Evolutionary conservation across 2,329 filamentous ascomycete genomes (phyloP).

Genomic region (Paraphaeosphaeria minitans): DNA sequence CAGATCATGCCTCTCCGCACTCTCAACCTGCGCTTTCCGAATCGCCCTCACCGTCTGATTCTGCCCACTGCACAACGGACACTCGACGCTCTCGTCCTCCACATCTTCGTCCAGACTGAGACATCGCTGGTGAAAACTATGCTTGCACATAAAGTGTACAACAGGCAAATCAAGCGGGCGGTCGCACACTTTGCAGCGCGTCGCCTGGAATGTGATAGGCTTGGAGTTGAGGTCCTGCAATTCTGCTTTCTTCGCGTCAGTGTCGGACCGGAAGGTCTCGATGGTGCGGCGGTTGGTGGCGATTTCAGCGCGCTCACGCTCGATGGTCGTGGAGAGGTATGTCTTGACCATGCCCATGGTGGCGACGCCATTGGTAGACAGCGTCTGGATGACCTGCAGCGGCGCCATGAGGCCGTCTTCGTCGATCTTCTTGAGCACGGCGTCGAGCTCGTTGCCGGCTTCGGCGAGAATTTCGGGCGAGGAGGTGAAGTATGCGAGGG

Average conservation of each 20-base stretch:
- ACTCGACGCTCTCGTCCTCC: constrained; percentile 72
- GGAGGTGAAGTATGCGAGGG: constrained; percentile 90
- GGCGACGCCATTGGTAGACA: constrained; percentile 78
- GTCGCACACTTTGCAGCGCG: constrained; percentile 82
- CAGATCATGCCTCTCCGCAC: constrained; percentile 83
- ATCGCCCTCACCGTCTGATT: constrained; percentile 91
- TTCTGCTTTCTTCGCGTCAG: constrained; percentile 77
- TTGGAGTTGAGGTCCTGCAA: constrained; percentile 77
- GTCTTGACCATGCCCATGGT: constrained; percentile 98
- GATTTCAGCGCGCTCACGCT: constrained; percentile 86
- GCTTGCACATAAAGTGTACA: constrained; percentile 96
- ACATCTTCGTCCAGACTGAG: constrained; percentile 68
- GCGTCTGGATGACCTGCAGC: constrained; percentile 92
- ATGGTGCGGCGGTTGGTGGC: constrained; percentile 81
- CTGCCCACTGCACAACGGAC: constrained; percentile 80
- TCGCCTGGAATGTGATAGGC: constrained; percentile 87
- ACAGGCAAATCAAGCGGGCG: constrained; percentile 81
- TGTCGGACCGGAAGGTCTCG: constrained; percentile 81
- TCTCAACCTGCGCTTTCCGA: constrained; percentile 82
- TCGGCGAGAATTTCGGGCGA: constrained; percentile 80
- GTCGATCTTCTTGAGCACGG: constrained; percentile 84
- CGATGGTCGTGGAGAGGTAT: constrained; percentile 87
- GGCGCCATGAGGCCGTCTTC: constrained; percentile 92
- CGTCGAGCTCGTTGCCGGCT: constrained; percentile 81
- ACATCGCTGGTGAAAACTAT: constrained; percentile 93